Evolutionary conservation across 1,139 yeast species (phyloP), one percentile per base, ranked within the genome.

Genomic region (Candida glucosophila): DNA sequence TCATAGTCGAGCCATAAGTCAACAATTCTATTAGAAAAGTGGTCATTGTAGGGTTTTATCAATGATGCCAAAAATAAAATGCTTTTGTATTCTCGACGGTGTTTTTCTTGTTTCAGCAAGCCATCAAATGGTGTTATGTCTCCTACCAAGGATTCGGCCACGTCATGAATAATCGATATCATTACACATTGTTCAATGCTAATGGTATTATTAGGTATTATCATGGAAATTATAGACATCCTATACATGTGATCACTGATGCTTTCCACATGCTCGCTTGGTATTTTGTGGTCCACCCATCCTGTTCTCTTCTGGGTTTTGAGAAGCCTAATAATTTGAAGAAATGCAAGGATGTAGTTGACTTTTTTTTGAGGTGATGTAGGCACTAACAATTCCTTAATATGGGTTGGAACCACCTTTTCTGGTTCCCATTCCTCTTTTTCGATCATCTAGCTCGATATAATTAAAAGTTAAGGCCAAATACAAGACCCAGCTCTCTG

Each of bases 181-280:
- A 82, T 79, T 28, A 77, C 80, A 61, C 97, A 86, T 39, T 72
- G 75, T 54, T 39, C 56, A 20, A 51, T 45, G 33, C 53, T 51
- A 23, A 61, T 52, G 9, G 49, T 41, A 6, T 36, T 32, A 23
- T 53, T 43, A 10, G 81, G 78, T 21, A 82, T 67, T 18, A 83
- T 54, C 80, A 88, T 72, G 14, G 93, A 65, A 28, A 88, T 75
- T 22, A 88, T 63, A 4, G 88, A 76, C 97, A 92, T 90, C 34
- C 99, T 69, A 49, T 90, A 90, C 97, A 90, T 90, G 52, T 90
- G 99, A 52, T 90, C 98, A 11, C 88, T 69, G 30, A 90, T 88
- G 26, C 88, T 76, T 52, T 90, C 92, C 2, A 69, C 67, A 15
- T 55, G 43, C 2, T 39, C 46, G 6, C 52, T 47, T 0, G 73